Evolutionary conservation across 2,329 filamentous ascomycete genomes (phyloP), one percentile per base, ranked within the genome.

Genomic region (Aureobasidium sp.): DNA sequence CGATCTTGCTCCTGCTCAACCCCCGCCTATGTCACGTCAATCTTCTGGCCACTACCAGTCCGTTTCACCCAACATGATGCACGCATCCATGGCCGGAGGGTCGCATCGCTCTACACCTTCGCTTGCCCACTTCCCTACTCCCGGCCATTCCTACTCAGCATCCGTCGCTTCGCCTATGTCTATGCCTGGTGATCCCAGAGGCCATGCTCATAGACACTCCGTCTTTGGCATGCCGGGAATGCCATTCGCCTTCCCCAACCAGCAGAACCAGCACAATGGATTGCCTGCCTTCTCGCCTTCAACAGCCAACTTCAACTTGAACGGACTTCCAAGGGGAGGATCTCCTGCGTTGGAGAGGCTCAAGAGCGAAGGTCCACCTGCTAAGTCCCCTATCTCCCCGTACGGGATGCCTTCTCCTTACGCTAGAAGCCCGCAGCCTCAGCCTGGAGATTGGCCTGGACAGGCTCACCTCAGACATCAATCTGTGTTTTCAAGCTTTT

Each of bases 61-160:
- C 5, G 91, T 93, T 70, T 95, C 92, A 27, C 91, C 93, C 11
- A 61, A 61, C 29, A 90, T 91, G 1, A 76, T 96, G 74, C 66
- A 86, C 86, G 67, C 82, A 25, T 25, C 60, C 27, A 49, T 62
- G 45, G 44, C 60, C 15, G 59, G 48, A 36, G 55, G 39, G 30
- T 65, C 64, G 10, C 64, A 65, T 34, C 55, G 64, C 13, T 63
- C 64, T n/a, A 63, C 64, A 21, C 64, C 81, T 85, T 4, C 81
- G 84, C 41, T 82, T 71, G 30, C 74, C 70, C 34, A 84, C 66
- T 72, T 83, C 68, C 77, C 83, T 57, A 75, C 83, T 45, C 69
- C 71, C 30, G 71, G 72, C 5, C 72, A 74, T 50, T 72, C 72
- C n/a, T 71, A 87, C 49, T 84, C 57, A 77, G 88, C 71, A 37